Conservation (phyloP, 2,329 filamentous ascomycete species). For the Claviceps sp. region DNA sequence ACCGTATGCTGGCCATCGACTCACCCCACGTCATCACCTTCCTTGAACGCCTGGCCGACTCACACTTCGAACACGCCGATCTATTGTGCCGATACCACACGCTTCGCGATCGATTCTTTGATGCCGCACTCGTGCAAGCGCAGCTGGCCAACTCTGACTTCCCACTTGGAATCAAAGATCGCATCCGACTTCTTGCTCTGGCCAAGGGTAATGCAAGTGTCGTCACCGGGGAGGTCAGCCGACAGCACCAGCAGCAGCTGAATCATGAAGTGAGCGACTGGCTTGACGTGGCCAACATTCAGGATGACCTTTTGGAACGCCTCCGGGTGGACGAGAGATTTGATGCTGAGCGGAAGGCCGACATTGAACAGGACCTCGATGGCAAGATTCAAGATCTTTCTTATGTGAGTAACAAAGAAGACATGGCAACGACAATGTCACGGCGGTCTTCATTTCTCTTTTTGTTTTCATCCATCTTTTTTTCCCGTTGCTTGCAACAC, state of each 20-base stretch:
- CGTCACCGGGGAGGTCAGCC: conserved; percentile 58
- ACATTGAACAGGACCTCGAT: conserved; percentile 57
- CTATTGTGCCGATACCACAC: conserved; percentile 88
- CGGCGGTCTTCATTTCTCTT: not conserved
- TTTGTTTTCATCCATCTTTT: not conserved
- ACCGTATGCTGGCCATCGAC: conserved; percentile 71
- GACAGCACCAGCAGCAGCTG: conserved; percentile 72
- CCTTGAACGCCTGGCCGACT: conserved; percentile 59
- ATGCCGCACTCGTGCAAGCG: conserved; percentile 77
- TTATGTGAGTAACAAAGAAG: conserved; percentile 44
- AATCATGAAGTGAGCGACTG: conserved; percentile 75
- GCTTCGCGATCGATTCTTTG: conserved; percentile 68
- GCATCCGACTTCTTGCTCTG: conserved; percentile 78
- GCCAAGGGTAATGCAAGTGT: conserved; percentile 90
- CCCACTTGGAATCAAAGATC: conserved; percentile 61
- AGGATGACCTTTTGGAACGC: conserved; percentile 77
- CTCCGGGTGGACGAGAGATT: conserved; percentile 62
- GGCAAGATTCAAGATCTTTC: conserved; percentile 66
- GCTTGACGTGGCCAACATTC: conserved; percentile 86
- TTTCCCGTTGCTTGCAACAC: conserved; percentile 6
- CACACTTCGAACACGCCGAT: conserved; percentile 68
- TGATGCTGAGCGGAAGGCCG: conserved; percentile 43
- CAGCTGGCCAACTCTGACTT: conserved; percentile 77
- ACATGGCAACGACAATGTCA: not conserved
- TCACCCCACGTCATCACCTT: conserved; percentile 81